Percentiles rank a stretch among this genome's conserved stretches.
Evolutionary conservation across 176 grass and related monocot genomes (phyloP).

Genomic region (Bonia amplexicaulis): DNA sequence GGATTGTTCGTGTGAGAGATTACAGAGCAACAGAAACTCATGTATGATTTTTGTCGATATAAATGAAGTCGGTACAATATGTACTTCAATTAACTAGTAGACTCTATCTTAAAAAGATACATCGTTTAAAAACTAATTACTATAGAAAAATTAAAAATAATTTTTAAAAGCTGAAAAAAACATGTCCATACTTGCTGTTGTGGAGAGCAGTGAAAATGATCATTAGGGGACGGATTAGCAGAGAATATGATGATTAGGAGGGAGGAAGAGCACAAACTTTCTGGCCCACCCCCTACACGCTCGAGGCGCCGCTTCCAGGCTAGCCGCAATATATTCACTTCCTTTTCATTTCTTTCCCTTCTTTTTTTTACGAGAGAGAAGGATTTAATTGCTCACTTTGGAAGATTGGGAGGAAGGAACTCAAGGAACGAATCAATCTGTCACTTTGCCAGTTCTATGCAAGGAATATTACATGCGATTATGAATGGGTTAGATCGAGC

Average conservation of each 20-base stretch:
- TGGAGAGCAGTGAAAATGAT: too few relatives aligned
- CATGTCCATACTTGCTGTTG: too few relatives aligned
- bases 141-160: too few relatives aligned
- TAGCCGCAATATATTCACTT: not conserved
- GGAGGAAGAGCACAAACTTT: not conserved
- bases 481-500: not conserved
- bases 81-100: too few relatives aligned
- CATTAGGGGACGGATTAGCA: too few relatives aligned
- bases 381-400: not conserved
- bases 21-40: too few relatives aligned
- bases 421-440: not conserved
- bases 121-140: too few relatives aligned
- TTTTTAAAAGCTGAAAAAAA: too few relatives aligned
- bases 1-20: too few relatives aligned
- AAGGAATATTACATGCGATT: not conserved
- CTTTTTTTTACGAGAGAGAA: not conserved
- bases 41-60: too few relatives aligned
- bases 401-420: not conserved
- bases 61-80: too few relatives aligned
- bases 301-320: slow-evolving; percentile 58
- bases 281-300: not conserved
- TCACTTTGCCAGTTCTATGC: not conserved
- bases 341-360: not conserved
- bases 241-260: not conserved
- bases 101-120: too few relatives aligned